A percentile compares a stretch with the other conserved stretches of the same genome.
These are phyloP conservation scores for Podosphaera leucotricha DNA, from an alignment of 2,329 filamentous ascomycete species.

Conservation along the genomic window DNA sequence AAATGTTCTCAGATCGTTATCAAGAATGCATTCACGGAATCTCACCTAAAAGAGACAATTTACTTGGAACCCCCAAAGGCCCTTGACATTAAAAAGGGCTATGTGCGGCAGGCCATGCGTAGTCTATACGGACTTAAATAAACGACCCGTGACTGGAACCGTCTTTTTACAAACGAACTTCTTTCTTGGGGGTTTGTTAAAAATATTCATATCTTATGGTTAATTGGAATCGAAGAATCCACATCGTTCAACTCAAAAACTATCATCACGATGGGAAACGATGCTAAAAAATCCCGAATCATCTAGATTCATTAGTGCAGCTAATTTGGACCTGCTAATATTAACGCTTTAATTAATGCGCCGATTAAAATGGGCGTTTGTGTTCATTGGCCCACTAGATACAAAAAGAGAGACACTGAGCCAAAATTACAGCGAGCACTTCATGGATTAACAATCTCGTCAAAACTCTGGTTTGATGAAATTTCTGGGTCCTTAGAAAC, in stretches of 20 bases:
- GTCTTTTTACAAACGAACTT: no score
- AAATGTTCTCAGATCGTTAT: no score
- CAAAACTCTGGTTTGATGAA: slow-evolving; percentile 1
- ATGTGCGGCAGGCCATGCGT: no score
- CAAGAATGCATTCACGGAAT: no score
- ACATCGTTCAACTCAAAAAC: slow-evolving; percentile 1
- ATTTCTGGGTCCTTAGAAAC: neutral
- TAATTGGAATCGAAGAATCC: neutral
- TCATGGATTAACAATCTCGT: neutral
- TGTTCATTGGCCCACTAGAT: neutral
- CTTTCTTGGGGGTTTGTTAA: no score
- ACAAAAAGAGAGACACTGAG: slow-evolving; percentile 1
- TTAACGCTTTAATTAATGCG: neutral
- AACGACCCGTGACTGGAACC: no score
- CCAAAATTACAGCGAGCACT: neutral
- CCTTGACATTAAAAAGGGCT: no score
- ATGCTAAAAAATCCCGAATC: neutral
- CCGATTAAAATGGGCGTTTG: neutral
- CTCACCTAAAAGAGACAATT: no score
- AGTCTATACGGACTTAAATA: no score
- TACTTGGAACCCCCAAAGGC: no score
- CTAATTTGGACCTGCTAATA: neutral
- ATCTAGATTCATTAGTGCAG: neutral
- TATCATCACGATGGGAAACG: neutral
- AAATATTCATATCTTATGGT: neutral